Percentiles rank a stretch among this genome's conserved stretches.
These are phyloP conservation scores for Parastagonospora nodorum DNA, from an alignment of 2,329 filamentous ascomycete genomes.

Conservation along the genomic window DNA sequence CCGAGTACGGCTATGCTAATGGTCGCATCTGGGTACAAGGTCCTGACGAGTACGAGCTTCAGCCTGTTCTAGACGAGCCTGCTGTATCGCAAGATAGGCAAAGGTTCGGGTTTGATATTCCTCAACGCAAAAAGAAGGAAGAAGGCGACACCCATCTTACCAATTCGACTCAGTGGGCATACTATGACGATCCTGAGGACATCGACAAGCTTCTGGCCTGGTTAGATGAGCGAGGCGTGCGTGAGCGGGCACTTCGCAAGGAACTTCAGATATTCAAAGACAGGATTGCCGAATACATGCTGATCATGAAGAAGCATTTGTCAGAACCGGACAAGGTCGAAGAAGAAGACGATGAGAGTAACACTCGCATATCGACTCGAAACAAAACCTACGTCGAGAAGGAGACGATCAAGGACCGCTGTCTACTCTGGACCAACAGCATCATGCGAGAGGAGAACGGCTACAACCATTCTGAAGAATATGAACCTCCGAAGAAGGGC, in stretches of 20 bases:
- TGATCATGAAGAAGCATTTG: conserved; percentile 76
- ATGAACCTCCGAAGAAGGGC: conserved; percentile 54
- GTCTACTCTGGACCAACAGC: conserved; percentile 69
- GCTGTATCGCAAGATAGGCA: conserved; percentile 75
- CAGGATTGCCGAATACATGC: conserved; percentile 79
- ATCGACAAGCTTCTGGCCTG: conserved; percentile 82
- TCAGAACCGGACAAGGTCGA: conserved; percentile 57
- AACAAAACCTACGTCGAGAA: conserved; percentile 64
- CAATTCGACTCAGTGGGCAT: conserved; percentile 85
- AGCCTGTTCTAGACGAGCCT: conserved; percentile 57
- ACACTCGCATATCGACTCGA: conserved; percentile 65
- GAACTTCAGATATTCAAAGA: conserved; percentile 79
- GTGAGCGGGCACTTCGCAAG: conserved; percentile 86
- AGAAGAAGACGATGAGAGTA: conserved; percentile 51
- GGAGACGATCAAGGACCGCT: conserved; percentile 60
- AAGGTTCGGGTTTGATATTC: conserved; percentile 80
- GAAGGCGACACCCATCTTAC: conserved; percentile 81
- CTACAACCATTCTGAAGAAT: conserved; percentile 63
- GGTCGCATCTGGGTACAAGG: conserved; percentile 96
- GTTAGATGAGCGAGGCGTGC: conserved; percentile 84
- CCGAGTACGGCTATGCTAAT: conserved; percentile 86
- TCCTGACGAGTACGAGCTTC: conserved; percentile 82
- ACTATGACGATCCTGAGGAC: conserved; percentile 78
- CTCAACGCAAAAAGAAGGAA: conserved; percentile 82
- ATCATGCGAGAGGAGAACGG: conserved; percentile 63